These are phyloP conservation scores for Colletotrichum tamarilloi DNA, from an alignment of 2,329 filamentous ascomycete species.

Conservation along the genomic window DNA sequence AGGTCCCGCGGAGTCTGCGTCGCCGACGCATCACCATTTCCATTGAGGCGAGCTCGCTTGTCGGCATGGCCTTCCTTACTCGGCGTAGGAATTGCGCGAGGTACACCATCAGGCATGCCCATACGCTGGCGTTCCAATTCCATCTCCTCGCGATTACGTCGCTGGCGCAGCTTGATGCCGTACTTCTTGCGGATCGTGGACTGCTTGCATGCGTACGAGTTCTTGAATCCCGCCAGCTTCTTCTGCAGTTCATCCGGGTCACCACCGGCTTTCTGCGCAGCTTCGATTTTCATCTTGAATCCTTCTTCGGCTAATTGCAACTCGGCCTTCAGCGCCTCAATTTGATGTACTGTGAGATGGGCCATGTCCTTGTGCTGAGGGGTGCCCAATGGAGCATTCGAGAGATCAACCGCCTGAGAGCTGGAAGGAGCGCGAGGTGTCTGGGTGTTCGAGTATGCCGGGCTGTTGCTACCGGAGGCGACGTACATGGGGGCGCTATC, in stretches of 20 bases:
- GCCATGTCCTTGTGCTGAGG: slow-evolving; percentile 21
- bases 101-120: slow-evolving; percentile 34
- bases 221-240: slow-evolving; percentile 56
- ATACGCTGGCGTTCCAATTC: slow-evolving; percentile 55
- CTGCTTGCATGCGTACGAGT: slow-evolving; percentile 66
- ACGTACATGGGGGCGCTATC: not conserved
- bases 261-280: not conserved
- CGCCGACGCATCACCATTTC: not conserved
- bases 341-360: slow-evolving; percentile 15
- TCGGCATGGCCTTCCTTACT: slow-evolving; percentile 6
- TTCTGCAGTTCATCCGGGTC: slow-evolving; percentile 27
- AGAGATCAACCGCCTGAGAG: not conserved
- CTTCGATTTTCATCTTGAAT: slow-evolving; percentile 18
- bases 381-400: not conserved
- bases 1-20: not conserved
- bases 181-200: slow-evolving; percentile 68
- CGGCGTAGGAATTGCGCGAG: not conserved
- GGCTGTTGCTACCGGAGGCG: not conserved
- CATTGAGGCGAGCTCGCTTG: slow-evolving; percentile 26
- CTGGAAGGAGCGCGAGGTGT: not conserved
- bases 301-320: slow-evolving; percentile 48
- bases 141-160: slow-evolving; percentile 59
- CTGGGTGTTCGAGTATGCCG: not conserved
- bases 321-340: slow-evolving; percentile 47
- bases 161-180: slow-evolving; percentile 63